Percentiles rank a stretch among this genome's conserved stretches.
Conservation (phyloP, 2,329 filamentous ascomycete genomes). For the Colletotrichum godetiae region DNA sequence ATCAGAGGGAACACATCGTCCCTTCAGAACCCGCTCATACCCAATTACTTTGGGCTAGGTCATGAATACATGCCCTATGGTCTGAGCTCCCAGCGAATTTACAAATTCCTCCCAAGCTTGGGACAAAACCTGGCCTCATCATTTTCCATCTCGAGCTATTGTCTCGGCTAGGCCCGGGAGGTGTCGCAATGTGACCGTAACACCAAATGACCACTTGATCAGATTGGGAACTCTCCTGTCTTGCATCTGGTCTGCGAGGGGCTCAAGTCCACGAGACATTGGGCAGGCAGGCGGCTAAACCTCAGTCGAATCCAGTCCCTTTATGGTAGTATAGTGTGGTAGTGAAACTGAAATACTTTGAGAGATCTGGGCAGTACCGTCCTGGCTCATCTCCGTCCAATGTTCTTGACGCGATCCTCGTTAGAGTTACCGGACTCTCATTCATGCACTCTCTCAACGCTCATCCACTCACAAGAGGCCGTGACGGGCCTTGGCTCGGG, state of each 20-base stretch:
- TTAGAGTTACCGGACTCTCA: conserved; percentile 21
- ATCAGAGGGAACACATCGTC: neutral
- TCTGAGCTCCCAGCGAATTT: neutral
- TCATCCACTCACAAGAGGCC: neutral
- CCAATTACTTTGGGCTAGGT: neutral
- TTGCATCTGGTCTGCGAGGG: neutral
- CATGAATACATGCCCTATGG: neutral
- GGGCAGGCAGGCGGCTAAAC: neutral
- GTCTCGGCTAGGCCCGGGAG: conserved; percentile 19
- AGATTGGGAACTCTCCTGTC: neutral
- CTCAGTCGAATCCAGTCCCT: neutral
- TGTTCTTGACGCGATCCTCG: conserved; percentile 28
- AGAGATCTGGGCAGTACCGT: conserved; percentile 3
- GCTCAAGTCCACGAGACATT: neutral
- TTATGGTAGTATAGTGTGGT: neutral
- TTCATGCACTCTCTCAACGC: conserved; percentile 23
- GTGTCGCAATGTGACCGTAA: conserved; percentile 5
- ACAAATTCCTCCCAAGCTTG: neutral
- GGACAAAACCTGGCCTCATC: conserved; percentile 8
- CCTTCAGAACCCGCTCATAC: neutral
- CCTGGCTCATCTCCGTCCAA: conserved; percentile 21
- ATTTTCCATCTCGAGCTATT: conserved; percentile 22
- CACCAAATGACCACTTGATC: neutral
- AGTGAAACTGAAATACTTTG: conserved; percentile 4
- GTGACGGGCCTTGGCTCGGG: neutral